Conservation (phyloP, 1,284 basidiomycete species). For the Boletus hoseneyae region DNA sequence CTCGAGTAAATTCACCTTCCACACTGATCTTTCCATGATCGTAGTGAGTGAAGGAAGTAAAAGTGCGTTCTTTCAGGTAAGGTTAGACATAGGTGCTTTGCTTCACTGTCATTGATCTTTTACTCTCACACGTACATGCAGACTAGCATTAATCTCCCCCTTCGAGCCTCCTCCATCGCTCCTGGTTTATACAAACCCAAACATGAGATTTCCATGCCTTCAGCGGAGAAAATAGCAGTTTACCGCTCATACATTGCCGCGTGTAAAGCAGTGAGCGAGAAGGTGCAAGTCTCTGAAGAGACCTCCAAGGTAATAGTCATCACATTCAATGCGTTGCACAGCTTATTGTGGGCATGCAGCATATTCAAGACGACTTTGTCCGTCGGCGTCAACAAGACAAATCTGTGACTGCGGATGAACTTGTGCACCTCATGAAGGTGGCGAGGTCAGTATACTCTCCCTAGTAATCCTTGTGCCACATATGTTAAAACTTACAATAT, state of each 20-base stretch:
- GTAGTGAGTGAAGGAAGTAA: conserved; percentile 65
- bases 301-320: conserved; percentile 48
- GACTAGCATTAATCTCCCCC: conserved; percentile 54
- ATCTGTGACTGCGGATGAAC: conserved; percentile 52
- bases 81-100: not conserved
- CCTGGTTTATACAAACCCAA: conserved; percentile 46
- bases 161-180: conserved; percentile 31
- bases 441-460: conserved; percentile 48
- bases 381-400: conserved; percentile 47
- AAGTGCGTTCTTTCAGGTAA: conserved; percentile 65
- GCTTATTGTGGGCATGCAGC: conserved; percentile 35
- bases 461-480: not conserved
- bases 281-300: conserved; percentile 47
- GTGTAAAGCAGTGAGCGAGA: conserved; percentile 44
- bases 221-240: conserved; percentile 41
- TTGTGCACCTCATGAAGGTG: conserved; percentile 60
- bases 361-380: conserved; percentile 76
- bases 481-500: conserved; percentile 31
- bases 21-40: conserved; percentile 69
- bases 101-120: not conserved
- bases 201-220: conserved; percentile 43
- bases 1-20: conserved; percentile 64
- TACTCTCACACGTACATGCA: conserved; percentile 24
- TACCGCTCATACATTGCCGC: conserved; percentile 57
- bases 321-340: not conserved